Evolutionary conservation across 2,329 filamentous ascomycete species (phyloP).

Genomic region (Penicillium occitanis): DNA sequence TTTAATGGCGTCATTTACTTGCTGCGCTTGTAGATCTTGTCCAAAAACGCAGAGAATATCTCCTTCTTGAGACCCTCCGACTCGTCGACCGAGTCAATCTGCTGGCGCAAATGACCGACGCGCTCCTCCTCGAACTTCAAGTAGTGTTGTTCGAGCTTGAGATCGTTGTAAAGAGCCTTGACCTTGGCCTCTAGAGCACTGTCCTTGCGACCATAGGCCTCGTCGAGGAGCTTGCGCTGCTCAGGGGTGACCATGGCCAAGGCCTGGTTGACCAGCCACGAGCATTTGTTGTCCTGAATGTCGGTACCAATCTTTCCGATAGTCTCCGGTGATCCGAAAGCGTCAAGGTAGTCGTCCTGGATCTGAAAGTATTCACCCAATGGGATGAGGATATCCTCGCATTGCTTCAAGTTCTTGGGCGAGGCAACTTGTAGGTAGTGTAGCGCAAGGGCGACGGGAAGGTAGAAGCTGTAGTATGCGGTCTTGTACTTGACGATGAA

Average conservation of each 20-base stretch:
- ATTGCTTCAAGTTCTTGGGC: conserved; percentile 81
- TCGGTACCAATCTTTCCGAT: conserved; percentile 99
- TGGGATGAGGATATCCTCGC: conserved; percentile 88
- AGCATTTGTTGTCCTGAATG: conserved; percentile 99
- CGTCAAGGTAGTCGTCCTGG: conserved; percentile 98
- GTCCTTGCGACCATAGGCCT: conserved; percentile 94
- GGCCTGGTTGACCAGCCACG: conserved; percentile 95
- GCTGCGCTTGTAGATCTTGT: conserved; percentile 97
- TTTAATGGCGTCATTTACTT: conserved; percentile 59
- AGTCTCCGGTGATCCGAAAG: conserved; percentile 86
- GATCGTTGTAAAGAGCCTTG: conserved; percentile 84
- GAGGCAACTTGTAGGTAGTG: conserved; percentile 83
- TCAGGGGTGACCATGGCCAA: conserved; percentile 75
- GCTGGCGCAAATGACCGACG: conserved; percentile 71
- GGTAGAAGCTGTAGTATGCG: conserved; percentile 98
- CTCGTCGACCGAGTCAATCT: conserved; percentile 82
- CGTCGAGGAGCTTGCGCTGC: conserved; percentile 83
- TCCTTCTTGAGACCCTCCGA: conserved; percentile 83
- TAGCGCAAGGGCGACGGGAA: conserved; percentile 88
- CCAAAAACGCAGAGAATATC: conserved; percentile 84
- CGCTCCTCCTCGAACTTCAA: conserved; percentile 85
- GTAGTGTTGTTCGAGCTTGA: conserved; percentile 81
- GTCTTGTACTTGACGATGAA: conserved; percentile 99
- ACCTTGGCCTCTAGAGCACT: conserved; percentile 75
- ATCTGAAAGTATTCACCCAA: conserved; percentile 99